Percentiles rank a stretch among this genome's conserved stretches.
phyloP scores from a whole-genome alignment of 2,329 filamentous ascomycete genomes.

The Ustilaginoidea virens region DNA sequence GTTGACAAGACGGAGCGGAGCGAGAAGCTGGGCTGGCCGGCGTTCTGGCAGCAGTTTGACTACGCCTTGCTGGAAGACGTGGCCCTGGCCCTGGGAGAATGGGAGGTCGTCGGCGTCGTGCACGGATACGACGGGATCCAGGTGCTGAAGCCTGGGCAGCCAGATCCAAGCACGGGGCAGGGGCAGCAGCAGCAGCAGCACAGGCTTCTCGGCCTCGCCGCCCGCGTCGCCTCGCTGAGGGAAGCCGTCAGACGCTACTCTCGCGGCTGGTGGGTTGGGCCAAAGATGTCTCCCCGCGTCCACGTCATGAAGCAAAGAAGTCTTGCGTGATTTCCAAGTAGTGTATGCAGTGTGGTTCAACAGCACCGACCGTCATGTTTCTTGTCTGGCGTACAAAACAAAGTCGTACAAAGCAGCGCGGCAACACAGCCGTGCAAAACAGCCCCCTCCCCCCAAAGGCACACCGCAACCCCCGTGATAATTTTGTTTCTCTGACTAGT shows the following conservation, averaged over 20 bases:
- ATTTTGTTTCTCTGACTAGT: too few relatives aligned
- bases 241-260: slow-evolving; percentile 28
- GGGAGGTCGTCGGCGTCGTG: slow-evolving; percentile 41
- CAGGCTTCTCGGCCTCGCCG: slow-evolving; percentile 29
- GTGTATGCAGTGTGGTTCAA: too few relatives aligned
- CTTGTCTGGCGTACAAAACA: too few relatives aligned
- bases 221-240: slow-evolving; percentile 21
- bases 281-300: slow-evolving; percentile 41
- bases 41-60: slow-evolving; percentile 50
- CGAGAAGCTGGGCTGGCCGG: slow-evolving; percentile 24
- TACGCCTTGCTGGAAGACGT: slow-evolving; percentile 44
- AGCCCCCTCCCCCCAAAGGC: too few relatives aligned
- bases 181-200: slow-evolving; percentile 6
- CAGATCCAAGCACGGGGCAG: slow-evolving; percentile 1
- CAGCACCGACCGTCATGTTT: too few relatives aligned
- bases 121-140: slow-evolving; percentile 44
- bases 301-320: slow-evolving; percentile 27
- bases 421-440: too few relatives aligned
- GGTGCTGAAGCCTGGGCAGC: slow-evolving; percentile 31
- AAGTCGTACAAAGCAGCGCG: too few relatives aligned
- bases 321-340: slow-evolving; percentile 1
- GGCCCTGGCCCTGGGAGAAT: slow-evolving; percentile 28
- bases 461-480: too few relatives aligned
- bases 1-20: slow-evolving; percentile 51
- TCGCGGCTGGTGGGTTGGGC: slow-evolving; percentile 50